Percentiles rank a stretch among this genome's conserved stretches.
phyloP scores from a whole-genome alignment of 805 yeast species.

The Dipodascus geniculatus region DNA sequence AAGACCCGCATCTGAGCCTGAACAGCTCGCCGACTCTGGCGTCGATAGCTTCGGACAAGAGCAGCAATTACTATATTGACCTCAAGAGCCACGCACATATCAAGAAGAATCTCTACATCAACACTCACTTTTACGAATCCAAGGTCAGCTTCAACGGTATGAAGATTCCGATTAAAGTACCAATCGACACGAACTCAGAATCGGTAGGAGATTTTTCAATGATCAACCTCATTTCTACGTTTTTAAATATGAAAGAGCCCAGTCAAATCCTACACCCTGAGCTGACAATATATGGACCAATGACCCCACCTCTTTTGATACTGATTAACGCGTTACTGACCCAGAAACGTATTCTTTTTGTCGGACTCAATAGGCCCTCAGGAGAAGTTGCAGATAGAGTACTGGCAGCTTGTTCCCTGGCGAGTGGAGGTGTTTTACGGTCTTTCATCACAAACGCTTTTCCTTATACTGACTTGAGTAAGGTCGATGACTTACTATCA shows the following conservation, averaged over 20 bases:
- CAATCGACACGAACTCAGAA: slow-evolving; percentile 22
- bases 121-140: slow-evolving; percentile 24
- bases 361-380: slow-evolving; percentile 40
- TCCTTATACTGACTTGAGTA: slow-evolving; percentile 46
- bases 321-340: slow-evolving; percentile 42
- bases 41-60: slow-evolving; percentile 1
- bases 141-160: slow-evolving; percentile 17
- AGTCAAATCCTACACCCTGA: slow-evolving; percentile 31
- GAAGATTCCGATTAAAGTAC: slow-evolving; percentile 23
- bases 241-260: slow-evolving; percentile 15
- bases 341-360: slow-evolving; percentile 37
- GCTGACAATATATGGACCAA: slow-evolving; percentile 40
- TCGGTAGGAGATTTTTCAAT: slow-evolving; percentile 24
- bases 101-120: slow-evolving; percentile 10
- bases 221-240: slow-evolving; percentile 20
- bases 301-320: slow-evolving; percentile 42
- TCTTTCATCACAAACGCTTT: slow-evolving; percentile 39
- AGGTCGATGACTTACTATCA: slow-evolving; percentile 37
- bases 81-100: slow-evolving; percentile 17
- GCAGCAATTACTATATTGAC: slow-evolving; percentile 17
- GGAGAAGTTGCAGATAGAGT: slow-evolving; percentile 40
- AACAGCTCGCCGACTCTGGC: slow-evolving; percentile 1
- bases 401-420: slow-evolving; percentile 35
- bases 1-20: slow-evolving; percentile 1
- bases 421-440: slow-evolving; percentile 42